Percentiles rank a stretch among this genome's conserved stretches.
These are phyloP conservation scores for Diplodia scrobiculata DNA, from an alignment of 2,329 filamentous ascomycete species.

Conservation along the genomic window DNA sequence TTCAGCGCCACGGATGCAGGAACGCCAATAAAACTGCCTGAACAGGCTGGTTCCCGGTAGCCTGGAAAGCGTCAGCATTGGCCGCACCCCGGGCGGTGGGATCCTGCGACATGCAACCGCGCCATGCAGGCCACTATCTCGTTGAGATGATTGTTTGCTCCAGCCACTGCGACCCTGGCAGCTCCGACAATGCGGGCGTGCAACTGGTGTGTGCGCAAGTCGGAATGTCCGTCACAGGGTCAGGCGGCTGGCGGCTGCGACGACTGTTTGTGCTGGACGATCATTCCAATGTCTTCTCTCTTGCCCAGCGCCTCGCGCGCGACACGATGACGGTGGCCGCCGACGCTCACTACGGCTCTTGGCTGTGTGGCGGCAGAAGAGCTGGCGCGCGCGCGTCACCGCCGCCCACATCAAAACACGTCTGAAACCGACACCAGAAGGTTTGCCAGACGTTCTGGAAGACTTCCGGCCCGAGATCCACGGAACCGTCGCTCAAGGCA, in stretches of 20 bases:
- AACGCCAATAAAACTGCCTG: constrained; percentile 29
- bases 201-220: background rate
- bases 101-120: constrained; percentile 17
- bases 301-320: background rate
- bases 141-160: constrained; percentile 21
- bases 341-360: background rate
- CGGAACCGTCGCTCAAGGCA: constrained; percentile 1
- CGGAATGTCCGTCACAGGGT: constrained; percentile 18
- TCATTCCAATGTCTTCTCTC: background rate
- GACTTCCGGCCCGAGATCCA: constrained; percentile 11
- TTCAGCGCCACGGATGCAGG: constrained; percentile 28
- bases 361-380: constrained; percentile 3
- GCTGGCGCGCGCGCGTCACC: constrained; percentile 11
- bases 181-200: constrained; percentile 14
- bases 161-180: constrained; percentile 13
- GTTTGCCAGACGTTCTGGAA: constrained; percentile 20
- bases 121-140: constrained; percentile 24
- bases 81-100: constrained; percentile 24
- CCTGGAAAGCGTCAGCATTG: constrained; percentile 25
- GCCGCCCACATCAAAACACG: constrained; percentile 22
- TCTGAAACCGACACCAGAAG: constrained; percentile 22
- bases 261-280: constrained; percentile 2
- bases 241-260: background rate
- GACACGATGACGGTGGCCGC: background rate
- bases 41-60: constrained; percentile 25